Conservation (phyloP, 1,284 basidiomycete genomes). For the Gomphus bonarii region DNA sequence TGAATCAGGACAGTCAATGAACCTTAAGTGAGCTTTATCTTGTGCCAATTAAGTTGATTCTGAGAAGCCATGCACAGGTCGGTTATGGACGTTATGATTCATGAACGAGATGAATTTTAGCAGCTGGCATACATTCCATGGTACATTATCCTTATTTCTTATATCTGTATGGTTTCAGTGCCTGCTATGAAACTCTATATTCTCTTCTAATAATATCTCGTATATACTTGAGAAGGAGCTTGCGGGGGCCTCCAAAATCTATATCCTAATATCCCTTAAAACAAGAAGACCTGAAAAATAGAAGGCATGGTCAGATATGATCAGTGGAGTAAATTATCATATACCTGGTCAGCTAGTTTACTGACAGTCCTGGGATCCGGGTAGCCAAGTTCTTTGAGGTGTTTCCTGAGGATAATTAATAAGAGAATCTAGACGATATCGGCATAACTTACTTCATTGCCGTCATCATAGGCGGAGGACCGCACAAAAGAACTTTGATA, state of each 20-base stretch:
- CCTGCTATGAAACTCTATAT: background rate
- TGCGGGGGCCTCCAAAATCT: background rate
- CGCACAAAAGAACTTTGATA: slow-evolving; percentile 83
- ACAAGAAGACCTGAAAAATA: slow-evolving; percentile 44
- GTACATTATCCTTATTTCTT: slow-evolving; percentile 2
- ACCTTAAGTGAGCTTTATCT: slow-evolving; percentile 45
- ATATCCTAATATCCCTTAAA: slow-evolving; percentile 27
- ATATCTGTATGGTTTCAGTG: background rate
- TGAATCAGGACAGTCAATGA: slow-evolving; percentile 61
- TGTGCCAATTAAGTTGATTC: background rate
- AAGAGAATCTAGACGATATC: background rate
- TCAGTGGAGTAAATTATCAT: background rate
- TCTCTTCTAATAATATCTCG: background rate
- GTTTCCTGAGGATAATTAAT: slow-evolving; percentile 48
- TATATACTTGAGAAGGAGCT: background rate
- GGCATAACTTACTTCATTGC: slow-evolving; percentile 80
- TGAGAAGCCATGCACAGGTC: slow-evolving; percentile 29
- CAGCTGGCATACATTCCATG: background rate
- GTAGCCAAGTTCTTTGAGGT: slow-evolving; percentile 82
- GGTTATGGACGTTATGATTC: slow-evolving; percentile 58
- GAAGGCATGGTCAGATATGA: background rate
- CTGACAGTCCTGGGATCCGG: slow-evolving; percentile 83
- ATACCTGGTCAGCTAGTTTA: slow-evolving; percentile 85
- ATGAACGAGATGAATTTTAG: slow-evolving; percentile 27
- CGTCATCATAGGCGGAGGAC: slow-evolving; percentile 91